Base-by-base conservation (phyloP, 2,329 filamentous ascomycete species). In the Fusarium albidum region DNA sequence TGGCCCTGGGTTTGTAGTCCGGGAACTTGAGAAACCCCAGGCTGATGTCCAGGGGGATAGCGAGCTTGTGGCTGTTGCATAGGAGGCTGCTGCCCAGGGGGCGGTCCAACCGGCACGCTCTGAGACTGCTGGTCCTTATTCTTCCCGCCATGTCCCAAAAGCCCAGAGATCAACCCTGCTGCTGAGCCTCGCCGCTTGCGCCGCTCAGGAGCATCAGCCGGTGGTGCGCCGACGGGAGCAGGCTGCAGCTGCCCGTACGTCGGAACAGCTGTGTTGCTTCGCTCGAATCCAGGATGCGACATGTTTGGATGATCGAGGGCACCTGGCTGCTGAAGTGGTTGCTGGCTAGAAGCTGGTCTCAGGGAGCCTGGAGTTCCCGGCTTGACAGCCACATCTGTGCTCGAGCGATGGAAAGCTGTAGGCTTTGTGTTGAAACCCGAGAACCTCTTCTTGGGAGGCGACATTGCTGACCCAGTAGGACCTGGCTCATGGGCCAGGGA, bases 381-480 rank as follows among this genome's bases (percentile, higher is more conserved):
- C 34, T 64, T 61, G 11, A 41, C 51, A 14, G 29, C 47, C 15
- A 29, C 26, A 38, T 66, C 55, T 5, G 51, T 39, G 5, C 51
- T 64, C 13, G 66, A 49, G 15, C 70, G 63, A 13, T 65, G 62
- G 34, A 73, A 69, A 11, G 68, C 62, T 7, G 69, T 73, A 9
- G 78, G 59, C 11, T 63, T 63, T 25, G 68, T 67, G 18, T 65
- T 47, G 11, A 74, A 62, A 14, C 69, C 74, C 1, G 80, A 81
- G 52, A 82, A 78, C 10, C 79, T 71, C 56, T 79, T 81, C 68
- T 79, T 82, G 12, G 59, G 50, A 4, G 61, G 46, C 18, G 52
- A 41, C 13, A 49, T 51, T 13, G 57, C 46, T 33, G 52, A 41
- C 32, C 43, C 32, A 29, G 46, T 29, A 18, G 47, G 55, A n/a